Base-by-base conservation (phyloP, 352 stramenopile species). In the Nothophytophthora sp. region DNA sequence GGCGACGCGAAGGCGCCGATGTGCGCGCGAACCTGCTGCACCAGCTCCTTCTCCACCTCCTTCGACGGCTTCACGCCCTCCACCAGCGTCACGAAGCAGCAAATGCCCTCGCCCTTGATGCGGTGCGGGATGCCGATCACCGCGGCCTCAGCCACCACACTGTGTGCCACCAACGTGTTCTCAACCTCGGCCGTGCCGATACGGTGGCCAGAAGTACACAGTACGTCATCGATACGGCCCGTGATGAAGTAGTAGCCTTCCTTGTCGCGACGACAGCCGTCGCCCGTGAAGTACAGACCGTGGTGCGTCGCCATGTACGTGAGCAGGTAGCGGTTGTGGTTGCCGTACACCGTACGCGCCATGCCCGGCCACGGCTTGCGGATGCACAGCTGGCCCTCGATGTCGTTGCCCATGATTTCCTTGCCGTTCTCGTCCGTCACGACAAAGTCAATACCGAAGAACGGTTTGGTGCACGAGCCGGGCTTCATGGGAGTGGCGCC, bases 181-280 rank as follows among this genome's bases (percentile, higher is more conserved):
- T 96, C 87, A 24, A 96, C 70, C 64, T 96, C 88, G 24, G 88
- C 86, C 43, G 83, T 96, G 34, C 89, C 89, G 39, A 97, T 95
- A 10, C 93, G 76, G 64, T 98, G 93, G 9, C 91, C 93, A 23
- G 86, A 97, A 10, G 92, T 96, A 63, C 97, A 98, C 2, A 99
- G 58, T 5, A 99, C 96, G 57, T 99, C 97, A 68, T 99, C 96
- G 37, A 99, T 97, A 46, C 97, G 91, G 2, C 97, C 97, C 33
- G 96, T 99, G 66, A 99, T 99, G 67, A 97, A 99, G 75, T 98
- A 98, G 75, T 97, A 99, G 28, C 97, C 97, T 60, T 99, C 96
- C 44, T 83, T 80, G 60, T 98, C 93, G 24, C 90, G 80, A 29
- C 69, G 71, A 51, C 69, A 86, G 22, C 93, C 92, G 38, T 98